These are phyloP conservation scores for Pseudozyma thailandica DNA, from an alignment of 1,284 basidiomycete species.

Conservation along the genomic window DNA sequence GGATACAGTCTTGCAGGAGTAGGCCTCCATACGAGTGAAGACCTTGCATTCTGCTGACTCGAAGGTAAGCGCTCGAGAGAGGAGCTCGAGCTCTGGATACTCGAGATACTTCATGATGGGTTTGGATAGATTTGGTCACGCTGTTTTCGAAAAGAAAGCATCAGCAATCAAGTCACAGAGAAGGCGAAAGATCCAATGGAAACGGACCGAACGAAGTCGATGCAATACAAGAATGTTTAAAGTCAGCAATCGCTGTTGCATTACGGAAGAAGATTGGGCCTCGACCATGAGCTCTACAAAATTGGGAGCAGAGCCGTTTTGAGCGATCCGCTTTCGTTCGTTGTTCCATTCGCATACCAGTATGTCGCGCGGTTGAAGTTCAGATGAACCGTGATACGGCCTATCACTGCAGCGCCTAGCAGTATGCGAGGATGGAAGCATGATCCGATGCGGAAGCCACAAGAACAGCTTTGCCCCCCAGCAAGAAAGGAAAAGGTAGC, in stretches of 20 bases:
- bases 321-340: too few relatives aligned
- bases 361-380: too few relatives aligned
- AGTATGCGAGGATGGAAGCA: not conserved
- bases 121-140: not conserved
- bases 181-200: not conserved
- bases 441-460: not conserved
- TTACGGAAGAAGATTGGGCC: not conserved
- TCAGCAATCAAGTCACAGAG: not conserved
- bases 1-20: slow-evolving; percentile 96
- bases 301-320: too few relatives aligned
- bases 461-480: too few relatives aligned
- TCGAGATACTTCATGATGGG: slow-evolving; percentile 88
- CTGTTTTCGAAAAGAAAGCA: slow-evolving; percentile 6
- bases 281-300: slow-evolving; percentile 1
- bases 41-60: slow-evolving; percentile 86
- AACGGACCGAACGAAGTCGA: not conserved
- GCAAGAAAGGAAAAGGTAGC: not conserved
- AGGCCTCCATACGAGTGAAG: slow-evolving; percentile 92
- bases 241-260: slow-evolving; percentile 33
- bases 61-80: slow-evolving; percentile 80
- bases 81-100: slow-evolving; percentile 79
- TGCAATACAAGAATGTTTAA: slow-evolving; percentile 7
- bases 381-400: too few relatives aligned
- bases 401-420: too few relatives aligned
- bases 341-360: too few relatives aligned